Percentiles rank a stretch among this genome's conserved stretches.
These are phyloP conservation scores for Petunia axillaris DNA, from an alignment of 257 asterid species.

Conservation along the genomic window DNA sequence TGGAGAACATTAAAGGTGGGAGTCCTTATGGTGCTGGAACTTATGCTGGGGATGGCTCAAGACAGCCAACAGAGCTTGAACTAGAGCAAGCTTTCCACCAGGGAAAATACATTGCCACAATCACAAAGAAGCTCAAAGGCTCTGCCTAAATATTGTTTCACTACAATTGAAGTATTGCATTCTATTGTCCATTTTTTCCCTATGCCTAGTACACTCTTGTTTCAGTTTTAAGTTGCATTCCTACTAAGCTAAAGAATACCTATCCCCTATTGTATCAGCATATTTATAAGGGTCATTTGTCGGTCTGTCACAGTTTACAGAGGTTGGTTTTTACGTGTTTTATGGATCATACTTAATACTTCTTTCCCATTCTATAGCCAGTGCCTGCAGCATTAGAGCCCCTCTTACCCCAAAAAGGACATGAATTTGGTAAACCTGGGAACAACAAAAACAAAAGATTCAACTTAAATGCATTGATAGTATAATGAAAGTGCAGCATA, in stretches of 20 bases:
- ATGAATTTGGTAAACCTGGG: neutral
- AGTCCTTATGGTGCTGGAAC: conserved; percentile 74
- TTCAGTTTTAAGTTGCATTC: neutral
- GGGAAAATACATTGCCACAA: conserved; percentile 55
- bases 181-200: conserved; percentile 9
- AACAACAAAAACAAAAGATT: neutral
- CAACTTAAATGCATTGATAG: too few species aligned
- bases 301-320: conserved; percentile 9
- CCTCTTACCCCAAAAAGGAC: neutral
- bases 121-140: conserved; percentile 56
- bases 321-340: conserved; percentile 14
- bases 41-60: conserved; percentile 63
- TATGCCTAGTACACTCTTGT: neutral
- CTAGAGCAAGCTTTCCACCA: conserved; percentile 65
- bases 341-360: conserved; percentile 20
- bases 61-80: conserved; percentile 64
- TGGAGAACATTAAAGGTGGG: conserved; percentile 71
- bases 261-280: conserved; percentile 9
- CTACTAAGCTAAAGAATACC: conserved; percentile 19
- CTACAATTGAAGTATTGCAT: neutral
- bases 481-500: too few species aligned
- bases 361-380: neutral
- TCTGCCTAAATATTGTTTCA: conserved; percentile 23
- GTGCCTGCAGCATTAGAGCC: neutral
- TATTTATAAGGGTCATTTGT: conserved; percentile 17